Base-by-base conservation (phyloP, 257 asterid species). In the Orobanche coerulescens region DNA sequence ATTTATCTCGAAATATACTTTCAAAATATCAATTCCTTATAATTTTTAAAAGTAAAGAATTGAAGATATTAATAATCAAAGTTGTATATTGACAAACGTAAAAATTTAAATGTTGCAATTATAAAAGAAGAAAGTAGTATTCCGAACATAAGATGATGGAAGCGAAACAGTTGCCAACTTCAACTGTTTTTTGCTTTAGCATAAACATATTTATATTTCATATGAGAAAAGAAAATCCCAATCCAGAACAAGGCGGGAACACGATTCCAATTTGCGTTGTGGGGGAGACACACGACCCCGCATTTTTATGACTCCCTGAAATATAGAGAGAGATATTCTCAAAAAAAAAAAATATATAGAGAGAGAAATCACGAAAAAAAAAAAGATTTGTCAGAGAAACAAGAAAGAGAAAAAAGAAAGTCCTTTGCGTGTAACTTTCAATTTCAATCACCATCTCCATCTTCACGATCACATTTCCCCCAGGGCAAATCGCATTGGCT, bases 221-320 rank as follows among this genome's bases (percentile, higher is more conserved):
- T n/a, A n/a, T n/a, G n/a, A n/a, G n/a, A n/a, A 9, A 63, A 56
- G 58, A 62, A 5, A 31, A 8, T n/a, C 48, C 33, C 22, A 69
- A 54, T 24, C 48, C 58, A 82, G 72, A 66, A 62, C 66, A 74
- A 67, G 86, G 94, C 94, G 90, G 90, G 90, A 82, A 85, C 39
- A 72, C 71, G 53, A 72, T 76, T 80, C 87, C 81, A 73, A 75
- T 48, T 46, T 56, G 56, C 48, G 47, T 31, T 51, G 79, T 42
- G 67, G 78, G 68, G 42, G n/a, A n/a, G n/a, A n/a, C 73, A 69
- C 80, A 71, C 72, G 50, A 48, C 10, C 24, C 15, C 4, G 19
- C 64, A 14, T 20, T 43, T 58, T 24, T 6, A 26, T 10, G 22
- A 33, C 51, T 11, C 20, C 4, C 24, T 22, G 22, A 2, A 5